Percentiles rank a stretch among this genome's conserved stretches.
Conservation (phyloP, 1,139 yeast genomes). For the Hyphopichia fennica region DNA sequence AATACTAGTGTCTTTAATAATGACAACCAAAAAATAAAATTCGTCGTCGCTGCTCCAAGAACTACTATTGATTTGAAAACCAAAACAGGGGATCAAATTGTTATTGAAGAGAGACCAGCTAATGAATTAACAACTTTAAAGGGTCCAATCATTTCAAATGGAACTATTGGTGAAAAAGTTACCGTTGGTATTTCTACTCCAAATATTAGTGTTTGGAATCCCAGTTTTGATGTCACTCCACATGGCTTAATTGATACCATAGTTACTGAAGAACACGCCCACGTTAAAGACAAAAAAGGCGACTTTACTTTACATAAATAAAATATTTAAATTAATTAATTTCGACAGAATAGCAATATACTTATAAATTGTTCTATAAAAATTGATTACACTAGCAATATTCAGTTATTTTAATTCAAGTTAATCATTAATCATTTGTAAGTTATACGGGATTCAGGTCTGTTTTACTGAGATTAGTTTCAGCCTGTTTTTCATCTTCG, state of each 20-base stretch:
- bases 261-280: slow-evolving; percentile 71
- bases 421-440: too few relatives aligned
- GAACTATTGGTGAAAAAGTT: slow-evolving; percentile 45
- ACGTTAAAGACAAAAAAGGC: slow-evolving; percentile 45
- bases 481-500: not conserved
- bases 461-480: too few relatives aligned
- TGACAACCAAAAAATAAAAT: slow-evolving; percentile 54
- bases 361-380: too few relatives aligned
- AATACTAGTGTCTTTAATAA: slow-evolving; percentile 40
- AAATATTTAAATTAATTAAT: not conserved
- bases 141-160: slow-evolving; percentile 52
- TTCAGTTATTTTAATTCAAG: too few relatives aligned
- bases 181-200: slow-evolving; percentile 84
- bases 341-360: not conserved
- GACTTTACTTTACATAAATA: slow-evolving; percentile 35
- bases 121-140: slow-evolving; percentile 73
- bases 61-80: slow-evolving; percentile 82
- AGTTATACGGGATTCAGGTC: too few relatives aligned
- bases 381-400: too few relatives aligned
- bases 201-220: slow-evolving; percentile 89
- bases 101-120: slow-evolving; percentile 85
- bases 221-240: slow-evolving; percentile 94
- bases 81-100: slow-evolving; percentile 66
- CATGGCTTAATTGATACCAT: slow-evolving; percentile 79
- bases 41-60: slow-evolving; percentile 92